Evolutionary conservation across 495 filamentous ascomycete genomes (phyloP).

Genomic region (Neurospora intermedia): DNA sequence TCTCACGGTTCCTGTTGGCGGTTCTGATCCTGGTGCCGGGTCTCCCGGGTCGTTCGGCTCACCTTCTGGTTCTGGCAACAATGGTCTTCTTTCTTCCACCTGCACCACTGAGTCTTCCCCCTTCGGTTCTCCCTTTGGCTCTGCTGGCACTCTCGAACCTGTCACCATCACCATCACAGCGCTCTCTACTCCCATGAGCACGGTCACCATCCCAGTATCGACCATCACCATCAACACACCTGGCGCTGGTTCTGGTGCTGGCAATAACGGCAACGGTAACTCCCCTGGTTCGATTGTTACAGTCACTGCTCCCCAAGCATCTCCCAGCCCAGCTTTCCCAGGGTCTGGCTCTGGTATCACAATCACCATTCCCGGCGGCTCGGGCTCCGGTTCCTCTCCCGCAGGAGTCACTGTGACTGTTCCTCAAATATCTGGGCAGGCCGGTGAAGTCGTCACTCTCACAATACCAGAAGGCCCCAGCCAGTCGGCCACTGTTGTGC

Average conservation of each 20-base stretch:
- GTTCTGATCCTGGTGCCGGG: neutral
- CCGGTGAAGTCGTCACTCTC: slow-evolving; percentile 13
- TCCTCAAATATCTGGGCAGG: neutral
- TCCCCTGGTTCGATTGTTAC: slow-evolving; percentile 3
- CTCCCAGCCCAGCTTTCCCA: neutral
- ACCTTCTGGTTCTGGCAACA: slow-evolving; percentile 20
- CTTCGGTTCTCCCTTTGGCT: slow-evolving; percentile 12
- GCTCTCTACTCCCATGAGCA: slow-evolving; percentile 1
- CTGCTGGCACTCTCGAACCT: slow-evolving; percentile 2
- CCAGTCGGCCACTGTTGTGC: slow-evolving; percentile 11
- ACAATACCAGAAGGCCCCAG: slow-evolving; percentile 15
- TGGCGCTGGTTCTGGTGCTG: neutral
- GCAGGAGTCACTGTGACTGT: slow-evolving; percentile 8
- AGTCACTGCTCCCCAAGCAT: neutral
- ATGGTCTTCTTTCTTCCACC: slow-evolving; percentile 8
- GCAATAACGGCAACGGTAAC: neutral
- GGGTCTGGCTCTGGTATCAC: neutral
- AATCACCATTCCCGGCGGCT: slow-evolving; percentile 4
- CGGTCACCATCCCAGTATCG: slow-evolving; percentile 13
- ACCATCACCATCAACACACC: slow-evolving; percentile 10
- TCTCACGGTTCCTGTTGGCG: slow-evolving; percentile 8
- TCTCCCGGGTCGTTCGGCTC: slow-evolving; percentile 8
- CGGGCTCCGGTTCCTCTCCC: neutral
- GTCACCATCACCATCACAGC: slow-evolving; percentile 11
- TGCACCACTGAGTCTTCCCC: neutral